Percentiles rank a stretch among this genome's conserved stretches.
Conservation (phyloP, 129 eudicot genomes). For the Centrapalus pauciflorus region DNA sequence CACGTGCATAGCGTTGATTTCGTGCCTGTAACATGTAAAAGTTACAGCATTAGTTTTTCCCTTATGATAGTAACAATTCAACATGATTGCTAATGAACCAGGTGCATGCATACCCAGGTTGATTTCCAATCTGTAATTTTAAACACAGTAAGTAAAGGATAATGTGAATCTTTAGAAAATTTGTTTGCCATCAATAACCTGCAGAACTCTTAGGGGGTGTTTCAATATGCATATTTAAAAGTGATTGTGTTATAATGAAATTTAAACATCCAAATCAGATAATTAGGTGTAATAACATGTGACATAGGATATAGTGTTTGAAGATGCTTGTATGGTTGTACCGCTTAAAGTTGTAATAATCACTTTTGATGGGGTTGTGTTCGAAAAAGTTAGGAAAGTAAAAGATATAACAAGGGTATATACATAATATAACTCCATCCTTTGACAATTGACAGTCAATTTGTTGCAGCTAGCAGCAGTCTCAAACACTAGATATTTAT, state of each 20-base stretch:
- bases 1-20: conserved; percentile 43
- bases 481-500: neutral
- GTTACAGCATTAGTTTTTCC: neutral
- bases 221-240: neutral
- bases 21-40: conserved; percentile 42
- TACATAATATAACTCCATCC: neutral
- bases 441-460: too few species aligned
- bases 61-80: neutral
- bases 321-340: neutral
- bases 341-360: neutral
- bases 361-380: neutral
- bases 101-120: neutral
- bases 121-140: neutral
- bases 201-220: conserved; percentile 4
- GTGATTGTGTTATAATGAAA: neutral
- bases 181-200: neutral
- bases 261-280: neutral
- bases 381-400: neutral
- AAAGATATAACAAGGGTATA: neutral
- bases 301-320: neutral
- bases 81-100: conserved; percentile 1
- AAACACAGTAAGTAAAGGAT: neutral
- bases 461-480: neutral
- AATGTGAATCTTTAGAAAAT: neutral
- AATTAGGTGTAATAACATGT: neutral